Conservation (phyloP, 2,329 filamentous ascomycete species). For the Aspergillus hortae region DNA sequence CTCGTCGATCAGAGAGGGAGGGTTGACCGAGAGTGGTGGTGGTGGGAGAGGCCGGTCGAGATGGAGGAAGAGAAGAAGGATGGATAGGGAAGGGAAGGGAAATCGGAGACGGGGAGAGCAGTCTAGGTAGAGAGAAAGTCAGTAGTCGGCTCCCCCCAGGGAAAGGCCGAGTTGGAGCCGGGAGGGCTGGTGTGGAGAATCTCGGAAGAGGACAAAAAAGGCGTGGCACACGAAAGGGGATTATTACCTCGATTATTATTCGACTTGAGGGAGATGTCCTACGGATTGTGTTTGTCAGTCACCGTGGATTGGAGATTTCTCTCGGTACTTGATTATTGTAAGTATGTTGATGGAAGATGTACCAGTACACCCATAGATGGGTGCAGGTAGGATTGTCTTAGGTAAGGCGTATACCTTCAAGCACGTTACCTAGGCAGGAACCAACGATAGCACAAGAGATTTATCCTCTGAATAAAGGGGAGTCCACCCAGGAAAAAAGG, state of each 20-base stretch:
- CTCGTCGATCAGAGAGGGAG: slow-evolving; percentile 1
- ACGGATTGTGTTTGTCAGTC: background rate
- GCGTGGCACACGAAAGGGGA: background rate
- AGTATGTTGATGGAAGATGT: no score
- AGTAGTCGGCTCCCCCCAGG: slow-evolving; percentile 16
- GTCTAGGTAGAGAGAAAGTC: slow-evolving; percentile 14
- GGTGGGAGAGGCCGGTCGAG: slow-evolving; percentile 4
- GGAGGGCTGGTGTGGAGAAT: slow-evolving; percentile 24
- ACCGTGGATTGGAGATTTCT: background rate
- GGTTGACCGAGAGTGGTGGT: slow-evolving; percentile 6
- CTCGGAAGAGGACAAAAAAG: slow-evolving; percentile 16
- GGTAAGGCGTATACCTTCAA: no score
- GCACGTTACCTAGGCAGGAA: no score
- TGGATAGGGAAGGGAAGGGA: background rate
- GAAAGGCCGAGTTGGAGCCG: slow-evolving; percentile 21
- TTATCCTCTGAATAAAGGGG: no score
- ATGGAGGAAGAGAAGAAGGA: slow-evolving; percentile 3
- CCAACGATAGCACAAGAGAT: no score
- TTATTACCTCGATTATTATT: no score
- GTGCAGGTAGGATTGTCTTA: no score
- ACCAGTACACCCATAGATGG: no score
- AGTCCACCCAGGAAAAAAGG: no score
- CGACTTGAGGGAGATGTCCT: background rate
- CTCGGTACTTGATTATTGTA: no score
- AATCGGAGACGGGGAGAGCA: slow-evolving; percentile 11